These are phyloP conservation scores for Chrysanthemum lavandulifolium DNA, from an alignment of 129 eudicot species.

Conservation along the genomic window DNA sequence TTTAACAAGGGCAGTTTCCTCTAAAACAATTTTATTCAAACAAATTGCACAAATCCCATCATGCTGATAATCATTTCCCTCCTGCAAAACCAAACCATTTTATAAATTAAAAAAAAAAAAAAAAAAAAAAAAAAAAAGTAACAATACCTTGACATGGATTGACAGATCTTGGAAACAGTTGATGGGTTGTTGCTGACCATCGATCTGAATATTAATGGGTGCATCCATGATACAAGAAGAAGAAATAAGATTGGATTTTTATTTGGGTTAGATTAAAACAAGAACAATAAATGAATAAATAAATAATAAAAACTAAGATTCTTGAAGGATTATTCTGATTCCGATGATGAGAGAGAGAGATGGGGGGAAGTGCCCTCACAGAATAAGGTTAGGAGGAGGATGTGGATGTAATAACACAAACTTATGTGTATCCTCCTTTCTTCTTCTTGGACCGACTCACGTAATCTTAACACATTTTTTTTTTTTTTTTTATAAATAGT, in stretches of 20 bases:
- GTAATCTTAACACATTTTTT: too few species aligned
- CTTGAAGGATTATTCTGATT: constrained; percentile 9
- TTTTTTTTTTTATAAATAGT: too few species aligned
- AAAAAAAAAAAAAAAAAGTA: not conserved
- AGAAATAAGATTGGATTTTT: constrained; percentile 8
- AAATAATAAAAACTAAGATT: not conserved
- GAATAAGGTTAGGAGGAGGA: too few species aligned
- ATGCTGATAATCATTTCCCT: constrained; percentile 30
- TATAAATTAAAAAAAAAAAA: not conserved
- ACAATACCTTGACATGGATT: constrained; percentile 32
- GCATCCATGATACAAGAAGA: constrained; percentile 42
- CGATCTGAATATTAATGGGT: constrained; percentile 32
- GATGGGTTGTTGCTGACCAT: constrained; percentile 35
- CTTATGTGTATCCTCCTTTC: too few species aligned
- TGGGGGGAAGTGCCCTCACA: constrained; percentile 3
- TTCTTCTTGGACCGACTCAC: too few species aligned
- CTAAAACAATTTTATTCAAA: constrained; percentile 73
- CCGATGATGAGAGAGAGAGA: not conserved
- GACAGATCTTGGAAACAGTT: constrained; percentile 44
- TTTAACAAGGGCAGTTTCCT: constrained; percentile 93
- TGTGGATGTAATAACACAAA: too few species aligned
- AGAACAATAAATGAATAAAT: not conserved
- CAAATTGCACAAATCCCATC: constrained; percentile 88
- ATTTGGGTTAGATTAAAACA: not conserved
- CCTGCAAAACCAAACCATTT: not conserved